A percentile compares a stretch with the other conserved stretches of the same genome.
Evolutionary conservation across 371 early-diverging fungal species (phyloP).

Genomic region (Chytridium lagenaria): DNA sequence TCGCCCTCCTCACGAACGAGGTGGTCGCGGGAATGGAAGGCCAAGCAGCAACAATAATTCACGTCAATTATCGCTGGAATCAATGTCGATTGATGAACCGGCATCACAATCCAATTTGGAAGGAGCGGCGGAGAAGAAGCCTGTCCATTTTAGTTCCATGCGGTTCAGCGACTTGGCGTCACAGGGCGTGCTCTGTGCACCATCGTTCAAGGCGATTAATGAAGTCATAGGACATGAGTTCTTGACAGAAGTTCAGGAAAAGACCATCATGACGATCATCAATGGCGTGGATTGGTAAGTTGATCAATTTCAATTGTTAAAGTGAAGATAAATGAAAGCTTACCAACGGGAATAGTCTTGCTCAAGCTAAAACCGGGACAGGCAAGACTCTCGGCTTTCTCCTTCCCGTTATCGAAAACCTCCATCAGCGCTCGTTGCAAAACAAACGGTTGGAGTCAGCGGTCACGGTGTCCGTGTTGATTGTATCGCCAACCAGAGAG

Average conservation of each 20-base stretch:
- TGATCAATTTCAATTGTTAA: slow-evolving; percentile 62
- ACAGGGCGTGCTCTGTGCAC: slow-evolving; percentile 25
- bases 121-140: too few species aligned
- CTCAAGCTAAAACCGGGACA: slow-evolving; percentile 98
- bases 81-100: too few species aligned
- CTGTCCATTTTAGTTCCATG: slow-evolving; percentile 15
- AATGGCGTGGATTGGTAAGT: slow-evolving; percentile 32
- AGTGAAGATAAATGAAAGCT: too few species aligned
- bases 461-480: slow-evolving; percentile 68
- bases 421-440: slow-evolving; percentile 25
- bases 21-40: too few species aligned
- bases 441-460: slow-evolving; percentile 53
- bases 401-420: slow-evolving; percentile 80
- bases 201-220: slow-evolving; percentile 20
- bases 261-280: slow-evolving; percentile 25
- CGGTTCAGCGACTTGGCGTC: slow-evolving; percentile 23
- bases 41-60: too few species aligned
- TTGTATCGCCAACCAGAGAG: slow-evolving; percentile 98
- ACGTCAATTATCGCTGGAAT: too few species aligned
- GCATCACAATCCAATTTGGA: too few species aligned
- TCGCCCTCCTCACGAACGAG: too few species aligned
- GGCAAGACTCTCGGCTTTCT: slow-evolving; percentile 97
- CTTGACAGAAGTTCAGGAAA: slow-evolving; percentile 33
- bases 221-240: slow-evolving; percentile 33
- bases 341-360: too few species aligned